These are phyloP conservation scores for Saccharomycopsis amapae DNA, from an alignment of 805 yeast genomes.

Conservation along the genomic window DNA sequence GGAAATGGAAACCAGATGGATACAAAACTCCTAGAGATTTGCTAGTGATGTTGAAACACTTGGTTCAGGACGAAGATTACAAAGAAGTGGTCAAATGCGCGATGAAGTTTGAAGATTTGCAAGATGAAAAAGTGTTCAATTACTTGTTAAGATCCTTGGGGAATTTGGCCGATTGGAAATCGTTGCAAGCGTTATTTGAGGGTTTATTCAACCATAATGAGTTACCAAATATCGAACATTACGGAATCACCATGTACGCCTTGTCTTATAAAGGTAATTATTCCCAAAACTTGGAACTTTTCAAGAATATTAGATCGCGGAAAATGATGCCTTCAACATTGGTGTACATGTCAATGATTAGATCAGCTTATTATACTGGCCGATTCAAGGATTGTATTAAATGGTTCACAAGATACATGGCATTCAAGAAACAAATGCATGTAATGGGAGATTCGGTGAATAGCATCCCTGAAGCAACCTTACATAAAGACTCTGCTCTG, in stretches of 20 bases:
- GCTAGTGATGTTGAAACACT: too few relatives aligned
- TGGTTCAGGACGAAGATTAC: too few relatives aligned
- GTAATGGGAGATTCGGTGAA: too few relatives aligned
- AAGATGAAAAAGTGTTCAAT: not conserved
- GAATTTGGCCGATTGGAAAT: not conserved
- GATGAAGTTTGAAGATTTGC: too few relatives aligned
- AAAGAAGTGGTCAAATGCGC: too few relatives aligned
- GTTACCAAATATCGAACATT: constrained; percentile 2
- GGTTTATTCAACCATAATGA: not conserved
- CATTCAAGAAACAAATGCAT: not conserved
- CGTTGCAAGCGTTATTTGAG: not conserved
- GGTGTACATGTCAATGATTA: not conserved
- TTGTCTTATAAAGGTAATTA: not conserved
- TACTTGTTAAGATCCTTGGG: not conserved
- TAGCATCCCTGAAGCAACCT: too few relatives aligned
- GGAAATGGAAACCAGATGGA: too few relatives aligned
- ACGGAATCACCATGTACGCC: constrained; percentile 1
- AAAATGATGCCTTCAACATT: not conserved
- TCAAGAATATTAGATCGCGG: not conserved
- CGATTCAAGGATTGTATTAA: not conserved
- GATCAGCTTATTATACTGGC: not conserved
- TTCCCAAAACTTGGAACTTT: not conserved
- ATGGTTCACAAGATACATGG: not conserved
- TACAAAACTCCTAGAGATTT: too few relatives aligned
- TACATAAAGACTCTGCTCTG: too few relatives aligned